Base-by-base conservation (phyloP, 2,329 filamentous ascomycete species). In the Neurospora sp. region DNA sequence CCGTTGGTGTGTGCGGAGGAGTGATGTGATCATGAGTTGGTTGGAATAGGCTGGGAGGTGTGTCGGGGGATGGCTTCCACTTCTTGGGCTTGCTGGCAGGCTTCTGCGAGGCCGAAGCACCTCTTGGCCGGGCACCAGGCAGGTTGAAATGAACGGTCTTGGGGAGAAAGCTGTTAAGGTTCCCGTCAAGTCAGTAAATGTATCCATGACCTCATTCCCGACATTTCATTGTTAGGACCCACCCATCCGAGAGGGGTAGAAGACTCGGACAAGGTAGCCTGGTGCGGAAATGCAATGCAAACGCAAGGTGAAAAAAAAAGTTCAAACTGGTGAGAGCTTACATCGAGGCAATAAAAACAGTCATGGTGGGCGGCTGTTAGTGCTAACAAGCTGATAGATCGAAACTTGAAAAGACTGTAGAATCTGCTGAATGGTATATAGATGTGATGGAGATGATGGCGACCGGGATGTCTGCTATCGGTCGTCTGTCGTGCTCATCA, bases 131-230 rank as follows among this genome's bases (percentile, higher is more conserved):
- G 39, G 84, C 84, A 46, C 85, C 84, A 11, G 88, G 87, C 70
- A 92, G 84, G 75, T 90, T 90, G 80, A 98, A 98, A 80, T 97
- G 90, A 77, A 97, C 85, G 52, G 95, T 98, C 79, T 97, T 94
- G 40, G 95, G 95, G 42, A 97, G 87, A 78, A 97, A 97, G 70
- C 94, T 97, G 78, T 39, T 3, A 23, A 15, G 89, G 7, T 69
- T 62, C 9, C 19, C 46, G 67, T 38, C 19, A 70, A 36, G 70
- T 73, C 33, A 72, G 72, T 38, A 58, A 33, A 40, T 67, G 28
- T 17, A 28, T 38, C 52, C 52, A 62, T 62, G 52, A 33, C 52
- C 52, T 33, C 52, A 17, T 62, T 36, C 52, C 15, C 52, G 13
- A 33, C 23, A 17, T 33, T 62, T 62, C 28, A 36, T 33, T 62